Evolutionary conservation across 2,329 filamentous ascomycete species (phyloP), one percentile per base, ranked within the genome.

Genomic region (Pseudopyricularia cyperi): DNA sequence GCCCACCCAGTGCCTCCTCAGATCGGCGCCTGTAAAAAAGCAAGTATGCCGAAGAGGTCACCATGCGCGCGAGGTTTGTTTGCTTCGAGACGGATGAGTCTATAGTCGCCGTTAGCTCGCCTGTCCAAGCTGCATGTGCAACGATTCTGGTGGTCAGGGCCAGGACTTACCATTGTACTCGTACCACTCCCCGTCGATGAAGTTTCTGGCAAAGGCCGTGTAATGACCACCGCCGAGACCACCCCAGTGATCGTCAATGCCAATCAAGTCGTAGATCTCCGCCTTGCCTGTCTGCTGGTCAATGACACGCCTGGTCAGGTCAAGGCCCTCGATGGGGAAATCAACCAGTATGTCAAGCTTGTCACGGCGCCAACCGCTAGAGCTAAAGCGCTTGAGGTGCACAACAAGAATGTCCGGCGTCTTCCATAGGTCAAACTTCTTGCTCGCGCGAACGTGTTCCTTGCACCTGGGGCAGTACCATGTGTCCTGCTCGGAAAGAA

Each of bases 381-480:
- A 89, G 63, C 89, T 95, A 66, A 98, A 98, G 7, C 93, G 82
- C 73, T 98, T 98, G 49, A 98, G 75, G 63, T 98, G 93, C 55
- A 96, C 85, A 44, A 97, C 85, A 15, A 98, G 77, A 55, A 97
- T 94, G 65, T 98, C 93, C 1, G 93, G 93, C 2, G 87, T 85
- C 63, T 91, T 96, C 93, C 93, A 98, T 17, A 98, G 79, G 63
- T 97, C 90, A 51, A 98, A 89, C 62, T 93, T 96, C 73, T 98
- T 98, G 69, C 85, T 90, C 19, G 93, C 93, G 55, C 89, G 83
- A 15, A 89, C 82, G 61, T 95, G 85, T 60, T 95, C 88, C 66
- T 97, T 97, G 75, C 93, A 98, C 30, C 89, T 81, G 53, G 89
- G 91, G 63, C 93, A 98, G 65, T 94, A 97, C 93, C 93, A 98